Conservation (phyloP, 352 stramenopile species). For the Nothophytophthora sp. region DNA sequence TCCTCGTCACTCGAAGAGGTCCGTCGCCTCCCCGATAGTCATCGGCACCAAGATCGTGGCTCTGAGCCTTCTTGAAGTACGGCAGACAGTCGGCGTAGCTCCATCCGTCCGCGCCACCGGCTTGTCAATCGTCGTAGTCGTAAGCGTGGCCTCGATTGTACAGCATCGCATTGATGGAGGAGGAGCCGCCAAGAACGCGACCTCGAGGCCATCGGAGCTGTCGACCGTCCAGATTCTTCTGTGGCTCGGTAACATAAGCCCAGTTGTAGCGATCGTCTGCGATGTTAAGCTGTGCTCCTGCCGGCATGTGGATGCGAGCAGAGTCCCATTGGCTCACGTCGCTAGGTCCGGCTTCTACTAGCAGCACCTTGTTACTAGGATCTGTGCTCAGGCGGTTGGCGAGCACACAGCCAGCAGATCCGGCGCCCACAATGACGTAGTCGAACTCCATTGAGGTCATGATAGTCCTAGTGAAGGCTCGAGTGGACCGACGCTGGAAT, state of each 20-base stretch:
- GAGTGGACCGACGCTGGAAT: too few species aligned
- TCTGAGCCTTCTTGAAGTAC: conserved; percentile 86
- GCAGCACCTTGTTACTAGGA: conserved; percentile 75
- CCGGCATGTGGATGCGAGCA: conserved; percentile 88
- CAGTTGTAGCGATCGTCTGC: conserved; percentile 87
- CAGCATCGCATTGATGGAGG: conserved; percentile 88
- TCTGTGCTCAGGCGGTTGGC: conserved; percentile 87
- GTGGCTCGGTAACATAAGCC: conserved; percentile 79
- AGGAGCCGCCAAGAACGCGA: conserved; percentile 84
- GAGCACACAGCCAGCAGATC: conserved; percentile 89
- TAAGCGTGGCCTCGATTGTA: conserved; percentile 85
- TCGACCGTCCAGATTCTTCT: conserved; percentile 78
- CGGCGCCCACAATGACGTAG: conserved; percentile 92
- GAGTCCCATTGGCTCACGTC: conserved; percentile 83
- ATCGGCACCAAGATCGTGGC: conserved; percentile 62
- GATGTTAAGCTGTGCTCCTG: conserved; percentile 80
- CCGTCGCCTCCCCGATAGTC: conserved; percentile 77
- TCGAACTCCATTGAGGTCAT: conserved; percentile 89
- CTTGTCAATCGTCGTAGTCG: conserved; percentile 86
- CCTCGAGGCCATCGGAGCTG: conserved; percentile 76
- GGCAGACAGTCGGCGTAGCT: conserved; percentile 83
- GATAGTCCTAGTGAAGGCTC: too few species aligned
- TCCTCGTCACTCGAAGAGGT: conserved; percentile 66
- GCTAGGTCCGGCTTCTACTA: conserved; percentile 89
- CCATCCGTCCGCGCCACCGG: conserved; percentile 66